Evolutionary conservation across 108 stramenopile species (phyloP), one percentile per base, ranked within the genome.

Genomic region (Pseudonitzschia multistriata): DNA sequence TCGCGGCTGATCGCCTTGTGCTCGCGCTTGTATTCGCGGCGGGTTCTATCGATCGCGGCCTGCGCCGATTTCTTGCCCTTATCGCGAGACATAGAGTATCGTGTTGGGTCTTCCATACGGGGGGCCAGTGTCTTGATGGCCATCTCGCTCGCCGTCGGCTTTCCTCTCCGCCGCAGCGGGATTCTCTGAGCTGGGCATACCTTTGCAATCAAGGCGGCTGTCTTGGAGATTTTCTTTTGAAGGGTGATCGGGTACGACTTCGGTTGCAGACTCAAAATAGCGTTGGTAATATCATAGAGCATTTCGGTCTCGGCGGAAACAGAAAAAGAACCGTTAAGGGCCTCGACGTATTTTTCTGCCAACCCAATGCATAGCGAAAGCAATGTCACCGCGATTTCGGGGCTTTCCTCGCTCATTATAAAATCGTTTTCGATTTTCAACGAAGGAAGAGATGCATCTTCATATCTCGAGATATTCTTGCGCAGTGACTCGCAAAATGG

Each of bases 1-100:
- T 96, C 96, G 19, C 96, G 83, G 72, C 92, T 83, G 22, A 95
- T 90, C 10, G 96, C 96, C 80, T 97, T 97, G 67, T 96, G 91
- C 75, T 97, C 96, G 22, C 96, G 95, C 73, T 97, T 97, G 74
- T 92, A 90, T 70, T 97, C 95, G 39, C 97, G 88, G 10, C 89
- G 87, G 28, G 93, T 84, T 66, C 94, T 79, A 69, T 95, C 95
- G 24, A 86, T 74, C 39, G 91, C 88, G 19, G 87, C 86, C 86
- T 96, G 86, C 19, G 81, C 67, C 48, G 81, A 68, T 66, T 88
- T 92, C 79, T 96, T 90, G 66, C 90, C 93, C 68, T 89, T 89
- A 72, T 98, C 97, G 74, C 93, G 94, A 50, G 92, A 91, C 87
- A 93, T 87, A 47, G 79, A 81, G 66, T 95, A 96, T 50, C 81